Base-by-base conservation (phyloP, 345 rosid genomes). In the Citrus maxima region DNA sequence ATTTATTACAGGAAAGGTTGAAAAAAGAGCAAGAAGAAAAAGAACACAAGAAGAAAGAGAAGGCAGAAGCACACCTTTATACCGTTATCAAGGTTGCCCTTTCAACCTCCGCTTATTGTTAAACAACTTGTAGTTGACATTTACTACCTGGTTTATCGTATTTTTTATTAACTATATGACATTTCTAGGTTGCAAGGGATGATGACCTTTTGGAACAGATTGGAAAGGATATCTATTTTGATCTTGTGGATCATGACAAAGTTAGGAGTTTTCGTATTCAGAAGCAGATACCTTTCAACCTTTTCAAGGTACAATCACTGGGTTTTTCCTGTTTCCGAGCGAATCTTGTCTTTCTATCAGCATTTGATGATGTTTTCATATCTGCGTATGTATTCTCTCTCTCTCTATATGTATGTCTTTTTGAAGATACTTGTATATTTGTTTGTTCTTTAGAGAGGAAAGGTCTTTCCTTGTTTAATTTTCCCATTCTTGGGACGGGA, bases 11-110 rank as follows among this genome's bases (percentile, higher is more conserved):
- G 98, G 92, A 84, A 82, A 96, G 98, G 79, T 84, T 96, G 88
- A 93, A 93, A 86, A 96, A 90, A 84, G 98, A 94, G 76, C 98
- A 96, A 82, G 97, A 94, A 89, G 99, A 96, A 79, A 94, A 96
- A 78, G 98, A 94, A 74, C 90, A 91, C 58, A 94, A 94, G 84
- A 89, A 91, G 86, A 89, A 86, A 85, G 93, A 94, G 82, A 93
- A 93, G 86, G 98, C 98, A 2, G 95, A 96, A 77, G 98, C 96
- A 32, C 98, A 96, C 83, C 86, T 96, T 59, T 92, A 88, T 84
- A 96, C 99, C 1, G 85, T 93, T 55, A 89, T 96, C 74, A 96
- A 94, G 97, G 99, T 93, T 70, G 37, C 46, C 28, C 65, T 72
- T 67, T 68, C 55, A 73, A 46, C 21, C 75, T 54, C 79, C 51